Percentiles rank a stretch among this genome's conserved stretches.
Conservation (phyloP, 192 early-diverging fungal genomes). For the Radiomyces spectabilis region DNA sequence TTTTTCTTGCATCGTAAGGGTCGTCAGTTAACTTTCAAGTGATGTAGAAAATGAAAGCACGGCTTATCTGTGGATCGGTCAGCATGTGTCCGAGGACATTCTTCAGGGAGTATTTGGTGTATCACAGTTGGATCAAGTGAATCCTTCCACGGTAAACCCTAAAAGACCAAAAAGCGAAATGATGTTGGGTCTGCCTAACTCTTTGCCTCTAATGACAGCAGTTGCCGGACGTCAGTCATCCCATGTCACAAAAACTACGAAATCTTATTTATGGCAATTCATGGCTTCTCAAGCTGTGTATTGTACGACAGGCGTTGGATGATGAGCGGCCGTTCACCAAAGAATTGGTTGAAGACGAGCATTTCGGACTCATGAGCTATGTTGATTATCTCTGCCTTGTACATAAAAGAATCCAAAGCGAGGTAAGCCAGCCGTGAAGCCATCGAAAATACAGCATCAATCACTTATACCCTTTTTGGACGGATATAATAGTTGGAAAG, state of each 20-base stretch:
- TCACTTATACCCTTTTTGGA: neutral
- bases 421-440: no score
- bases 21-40: no score
- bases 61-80: constrained; percentile 85
- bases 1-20: no score
- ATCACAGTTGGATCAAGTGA: constrained; percentile 59
- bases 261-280: no score
- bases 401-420: constrained; percentile 80
- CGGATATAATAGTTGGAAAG: neutral
- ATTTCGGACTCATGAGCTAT: constrained; percentile 82
- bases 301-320: constrained; percentile 85
- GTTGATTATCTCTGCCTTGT: constrained; percentile 87
- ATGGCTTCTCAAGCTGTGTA: no score
- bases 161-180: neutral
- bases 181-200: no score
- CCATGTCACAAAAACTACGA: no score
- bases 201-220: no score
- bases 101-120: constrained; percentile 81
- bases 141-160: constrained; percentile 48
- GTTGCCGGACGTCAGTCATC: no score
- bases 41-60: constrained; percentile 74
- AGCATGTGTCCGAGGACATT: constrained; percentile 50
- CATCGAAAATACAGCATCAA: no score
- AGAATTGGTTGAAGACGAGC: constrained; percentile 83
- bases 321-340: constrained; percentile 76